Percentiles rank a stretch among this genome's conserved stretches.
These are phyloP conservation scores for Erythrobasidium hasegawianum DNA, from an alignment of 1,284 basidiomycete species.

Conservation along the genomic window DNA sequence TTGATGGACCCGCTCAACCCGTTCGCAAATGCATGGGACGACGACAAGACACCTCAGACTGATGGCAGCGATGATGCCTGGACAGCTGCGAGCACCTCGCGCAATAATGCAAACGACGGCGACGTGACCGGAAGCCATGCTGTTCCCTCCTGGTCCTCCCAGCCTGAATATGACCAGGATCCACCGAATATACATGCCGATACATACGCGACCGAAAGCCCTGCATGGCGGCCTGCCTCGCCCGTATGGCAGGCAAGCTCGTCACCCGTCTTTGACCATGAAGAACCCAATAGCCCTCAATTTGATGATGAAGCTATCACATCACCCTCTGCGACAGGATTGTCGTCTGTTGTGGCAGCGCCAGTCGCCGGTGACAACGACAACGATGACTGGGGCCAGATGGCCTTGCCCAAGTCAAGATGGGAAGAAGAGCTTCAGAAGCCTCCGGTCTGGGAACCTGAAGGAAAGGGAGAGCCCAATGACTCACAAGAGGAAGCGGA, in stretches of 20 bases:
- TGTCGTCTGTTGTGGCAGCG: too few relatives aligned
- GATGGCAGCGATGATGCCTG: background rate
- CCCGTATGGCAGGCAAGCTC: too few relatives aligned
- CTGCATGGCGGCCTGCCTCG: too few relatives aligned
- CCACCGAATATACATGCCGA: too few relatives aligned
- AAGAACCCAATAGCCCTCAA: too few relatives aligned
- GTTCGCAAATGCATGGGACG: slow-evolving; percentile 31
- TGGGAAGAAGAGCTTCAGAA: slow-evolving; percentile 24
- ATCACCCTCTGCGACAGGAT: too few relatives aligned
- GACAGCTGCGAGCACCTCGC: background rate
- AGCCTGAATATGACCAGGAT: too few relatives aligned
- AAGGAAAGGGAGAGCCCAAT: background rate
- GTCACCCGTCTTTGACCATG: too few relatives aligned
- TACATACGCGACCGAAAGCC: too few relatives aligned
- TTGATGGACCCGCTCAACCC: slow-evolving; percentile 35
- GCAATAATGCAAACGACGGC: background rate
- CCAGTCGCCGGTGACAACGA: too few relatives aligned
- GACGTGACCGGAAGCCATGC: background rate
- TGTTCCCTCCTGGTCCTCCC: background rate
- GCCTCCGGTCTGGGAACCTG: slow-evolving; percentile 17
- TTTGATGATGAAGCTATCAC: too few relatives aligned
- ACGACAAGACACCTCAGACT: slow-evolving; percentile 8
- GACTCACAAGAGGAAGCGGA: too few relatives aligned
- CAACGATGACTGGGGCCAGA: slow-evolving; percentile 23
- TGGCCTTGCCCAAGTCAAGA: slow-evolving; percentile 19